phyloP scores from a whole-genome alignment of 2,329 filamentous ascomycete genomes.

The Clonostachys rosea region DNA sequence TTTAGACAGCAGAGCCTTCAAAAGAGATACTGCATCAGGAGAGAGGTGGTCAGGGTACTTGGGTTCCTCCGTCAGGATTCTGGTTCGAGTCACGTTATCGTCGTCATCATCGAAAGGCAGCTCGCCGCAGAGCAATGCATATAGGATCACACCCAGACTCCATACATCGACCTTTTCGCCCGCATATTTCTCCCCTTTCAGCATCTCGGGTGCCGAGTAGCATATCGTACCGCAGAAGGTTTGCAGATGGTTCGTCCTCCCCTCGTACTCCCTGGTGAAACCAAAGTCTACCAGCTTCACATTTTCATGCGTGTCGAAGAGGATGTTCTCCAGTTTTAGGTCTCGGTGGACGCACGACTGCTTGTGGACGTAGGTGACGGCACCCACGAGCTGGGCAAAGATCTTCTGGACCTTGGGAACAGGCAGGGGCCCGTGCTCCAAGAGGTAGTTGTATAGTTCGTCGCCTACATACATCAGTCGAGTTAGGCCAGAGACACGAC shows the following conservation, averaged over 20 bases:
- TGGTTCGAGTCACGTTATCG: constrained; percentile 78
- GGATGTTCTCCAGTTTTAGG: constrained; percentile 84
- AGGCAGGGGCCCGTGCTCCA: constrained; percentile 79
- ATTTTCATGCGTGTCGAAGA: constrained; percentile 94
- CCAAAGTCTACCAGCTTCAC: constrained; percentile 98
- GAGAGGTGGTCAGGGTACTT: constrained; percentile 79
- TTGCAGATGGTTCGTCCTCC: constrained; percentile 88
- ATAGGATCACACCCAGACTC: constrained; percentile 82
- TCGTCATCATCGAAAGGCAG: constrained; percentile 96
- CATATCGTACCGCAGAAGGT: constrained; percentile 98
- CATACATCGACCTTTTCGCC: constrained; percentile 98
- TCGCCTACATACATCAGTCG: constrained; percentile 52
- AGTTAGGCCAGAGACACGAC: neutral
- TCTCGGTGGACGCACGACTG: constrained; percentile 96
- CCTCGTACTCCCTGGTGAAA: constrained; percentile 96
- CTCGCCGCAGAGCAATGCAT: constrained; percentile 77
- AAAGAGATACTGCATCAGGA: constrained; percentile 69
- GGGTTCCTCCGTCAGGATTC: constrained; percentile 82
- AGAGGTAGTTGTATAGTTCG: constrained; percentile 94
- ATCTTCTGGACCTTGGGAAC: constrained; percentile 89
- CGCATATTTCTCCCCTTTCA: constrained; percentile 96
- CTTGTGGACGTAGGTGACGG: constrained; percentile 90
- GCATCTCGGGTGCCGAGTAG: constrained; percentile 97
- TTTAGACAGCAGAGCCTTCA: constrained; percentile 83
- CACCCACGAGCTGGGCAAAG: constrained; percentile 91